Conservation (phyloP, 805 yeast genomes). For the Starmerella potacharoeniae region DNA sequence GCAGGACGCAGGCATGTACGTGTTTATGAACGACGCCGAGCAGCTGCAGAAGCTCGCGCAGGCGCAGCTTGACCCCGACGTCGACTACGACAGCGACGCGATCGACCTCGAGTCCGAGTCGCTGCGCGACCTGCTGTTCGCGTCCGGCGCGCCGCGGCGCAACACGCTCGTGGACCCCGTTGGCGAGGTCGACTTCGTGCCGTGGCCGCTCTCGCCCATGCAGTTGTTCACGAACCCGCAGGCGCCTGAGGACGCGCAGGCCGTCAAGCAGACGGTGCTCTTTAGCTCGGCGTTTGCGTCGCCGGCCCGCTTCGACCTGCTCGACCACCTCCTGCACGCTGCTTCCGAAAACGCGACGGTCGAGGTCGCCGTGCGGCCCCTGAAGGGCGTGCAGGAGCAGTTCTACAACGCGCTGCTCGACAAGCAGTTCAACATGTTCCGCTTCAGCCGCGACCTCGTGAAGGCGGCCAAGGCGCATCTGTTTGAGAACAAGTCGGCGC, state of each 20-base stretch:
- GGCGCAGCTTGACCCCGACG: background rate
- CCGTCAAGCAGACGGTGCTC: conserved; percentile 4
- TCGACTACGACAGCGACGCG: background rate
- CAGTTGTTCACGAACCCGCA: conserved; percentile 6
- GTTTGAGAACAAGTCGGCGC: conserved; percentile 11
- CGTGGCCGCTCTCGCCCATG: conserved; percentile 14
- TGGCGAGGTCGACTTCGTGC: background rate
- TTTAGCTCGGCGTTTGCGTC: conserved; percentile 11
- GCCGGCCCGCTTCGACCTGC: conserved; percentile 2
- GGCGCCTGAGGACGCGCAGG: background rate
- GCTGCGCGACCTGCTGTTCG: conserved; percentile 16
- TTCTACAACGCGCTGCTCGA: conserved; percentile 11
- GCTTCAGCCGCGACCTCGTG: conserved; percentile 13
- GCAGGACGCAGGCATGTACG: conserved; percentile 21
- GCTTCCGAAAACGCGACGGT: conserved; percentile 5
- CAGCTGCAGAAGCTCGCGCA: conserved; percentile 22
- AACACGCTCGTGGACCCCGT: conserved; percentile 14
- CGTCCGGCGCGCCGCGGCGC: conserved; percentile 11
- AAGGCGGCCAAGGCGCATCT: conserved; percentile 12
- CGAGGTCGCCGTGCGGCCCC: conserved; percentile 14
- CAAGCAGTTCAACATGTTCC: conserved; percentile 9
- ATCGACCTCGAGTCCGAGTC: background rate
- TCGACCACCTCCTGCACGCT: conserved; percentile 5
- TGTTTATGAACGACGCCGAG: conserved; percentile 41
- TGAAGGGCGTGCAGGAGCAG: conserved; percentile 12